These are phyloP conservation scores for Fragilaria crotonensis DNA, from an alignment of 108 stramenopile species.

Conservation along the genomic window DNA sequence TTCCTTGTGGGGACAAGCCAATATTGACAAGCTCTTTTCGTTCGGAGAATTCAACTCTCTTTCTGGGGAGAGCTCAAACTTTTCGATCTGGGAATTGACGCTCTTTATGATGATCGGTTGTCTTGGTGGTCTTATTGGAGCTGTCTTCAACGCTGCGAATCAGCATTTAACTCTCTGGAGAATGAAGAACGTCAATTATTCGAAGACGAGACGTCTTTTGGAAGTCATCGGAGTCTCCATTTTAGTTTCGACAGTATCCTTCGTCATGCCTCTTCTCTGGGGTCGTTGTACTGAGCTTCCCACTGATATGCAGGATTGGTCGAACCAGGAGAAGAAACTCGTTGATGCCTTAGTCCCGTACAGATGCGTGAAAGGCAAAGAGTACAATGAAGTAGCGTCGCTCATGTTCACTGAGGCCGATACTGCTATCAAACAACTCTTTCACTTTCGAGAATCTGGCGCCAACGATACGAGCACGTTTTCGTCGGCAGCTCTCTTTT, in stretches of 20 bases:
- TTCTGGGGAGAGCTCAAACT: conserved; percentile 64
- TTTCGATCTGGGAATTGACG: conserved; percentile 90
- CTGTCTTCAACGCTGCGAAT: conserved; percentile 92
- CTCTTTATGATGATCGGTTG: conserved; percentile 88
- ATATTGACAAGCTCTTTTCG: conserved; percentile 88
- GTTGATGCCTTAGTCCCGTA: conserved; percentile 88
- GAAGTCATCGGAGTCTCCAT: conserved; percentile 74
- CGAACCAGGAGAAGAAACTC: conserved; percentile 88
- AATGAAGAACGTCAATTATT: conserved; percentile 73
- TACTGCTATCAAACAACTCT: conserved; percentile 92
- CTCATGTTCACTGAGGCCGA: conserved; percentile 93
- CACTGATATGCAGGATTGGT: conserved; percentile 93
- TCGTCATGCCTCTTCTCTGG: conserved; percentile 87
- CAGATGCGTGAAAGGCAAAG: conserved; percentile 79
- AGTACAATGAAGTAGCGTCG: conserved; percentile 96
- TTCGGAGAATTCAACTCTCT: conserved; percentile 87
- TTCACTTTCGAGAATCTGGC: conserved; percentile 93
- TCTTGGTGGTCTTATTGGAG: conserved; percentile 91
- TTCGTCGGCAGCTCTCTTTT: conserved; percentile 85
- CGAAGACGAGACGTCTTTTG: conserved; percentile 56
- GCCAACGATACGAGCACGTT: conserved; percentile 82
- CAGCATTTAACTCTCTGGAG: conserved; percentile 87
- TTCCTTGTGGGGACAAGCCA: conserved; percentile 80
- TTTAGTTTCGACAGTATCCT: conserved; percentile 68
- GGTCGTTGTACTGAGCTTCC: conserved; percentile 82